phyloP scores from a whole-genome alignment of 129 eudicot species.

The Erigeron canadensis region DNA sequence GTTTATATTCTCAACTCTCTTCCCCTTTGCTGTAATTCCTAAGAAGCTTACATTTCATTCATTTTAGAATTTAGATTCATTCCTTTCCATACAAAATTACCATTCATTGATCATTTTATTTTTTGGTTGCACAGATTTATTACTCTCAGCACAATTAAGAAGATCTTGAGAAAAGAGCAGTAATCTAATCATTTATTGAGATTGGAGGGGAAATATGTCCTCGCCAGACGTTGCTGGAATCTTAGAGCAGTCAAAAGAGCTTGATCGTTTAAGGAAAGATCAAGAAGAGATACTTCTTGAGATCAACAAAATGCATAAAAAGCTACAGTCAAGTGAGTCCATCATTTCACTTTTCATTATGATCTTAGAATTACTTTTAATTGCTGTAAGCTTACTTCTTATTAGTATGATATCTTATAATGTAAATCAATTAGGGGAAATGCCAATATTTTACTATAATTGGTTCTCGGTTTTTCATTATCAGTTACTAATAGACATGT shows the following conservation, averaged over 20 bases:
- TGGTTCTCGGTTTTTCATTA: slow-evolving; percentile 13
- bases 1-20: background rate
- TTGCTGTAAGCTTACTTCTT: background rate
- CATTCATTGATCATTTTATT: background rate
- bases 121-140: slow-evolving; percentile 1
- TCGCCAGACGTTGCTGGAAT: slow-evolving; percentile 62
- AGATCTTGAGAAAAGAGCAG: slow-evolving; percentile 21
- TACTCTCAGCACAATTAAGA: slow-evolving; percentile 14
- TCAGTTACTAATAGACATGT: background rate
- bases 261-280: slow-evolving; percentile 88
- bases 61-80: background rate
- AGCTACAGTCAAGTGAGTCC: slow-evolving; percentile 66
- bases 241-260: slow-evolving; percentile 75
- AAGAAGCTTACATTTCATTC: background rate
- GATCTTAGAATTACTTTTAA: background rate
- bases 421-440: slow-evolving; percentile 16
- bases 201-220: slow-evolving; percentile 45
- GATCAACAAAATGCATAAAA: slow-evolving; percentile 83
- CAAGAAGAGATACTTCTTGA: slow-evolving; percentile 70
- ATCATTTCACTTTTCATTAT: background rate
- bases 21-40: slow-evolving; percentile 12
- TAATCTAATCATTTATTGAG: slow-evolving; percentile 5
- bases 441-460: slow-evolving; percentile 8
- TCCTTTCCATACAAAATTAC: slow-evolving; percentile 8
- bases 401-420: slow-evolving; percentile 1